Base-by-base conservation (phyloP, 306 rosid species). In the Cicer judaicum region DNA sequence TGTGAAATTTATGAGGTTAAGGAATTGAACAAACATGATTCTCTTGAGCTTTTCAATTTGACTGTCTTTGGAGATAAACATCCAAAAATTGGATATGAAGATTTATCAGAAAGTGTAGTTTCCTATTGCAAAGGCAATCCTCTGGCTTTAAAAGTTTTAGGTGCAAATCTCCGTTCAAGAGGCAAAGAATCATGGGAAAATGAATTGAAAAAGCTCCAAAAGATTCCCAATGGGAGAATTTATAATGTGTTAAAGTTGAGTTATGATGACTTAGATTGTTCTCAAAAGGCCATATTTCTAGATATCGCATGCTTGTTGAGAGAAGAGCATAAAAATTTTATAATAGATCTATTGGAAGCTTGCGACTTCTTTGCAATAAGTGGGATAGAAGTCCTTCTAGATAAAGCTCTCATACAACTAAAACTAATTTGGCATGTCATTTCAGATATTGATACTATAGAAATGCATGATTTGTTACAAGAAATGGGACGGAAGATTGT, bases 401-500 rank as follows among this genome's bases (percentile, higher is more conserved):
- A 76, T 1, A 79, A 75, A 29, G 50, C 72, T 24, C 71, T 85
- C 1, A 36, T 85, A 54, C 61, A 54, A 8, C 34, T 54, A 54
- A 54, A 54, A 18, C 61, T 9, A 54, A 54, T 18, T 8, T 18
- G 61, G 61, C 6, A 7, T 4, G 36, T 0, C 10, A 16, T 7
- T 9, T 53, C 29, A 11, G 29, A 53, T 15, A 10, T 16, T 15
- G 24, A 53, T 53, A 5, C 8, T 15, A 15, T 53, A 40, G 24
- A 61, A 64, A 79, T 81, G 85, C 77, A 70, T 59, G 79, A 74
- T 10, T 19, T 77, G 56, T 6, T 77, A 15, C 77, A 73, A 13
- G n/a, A 68, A 29, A 44, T 73, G 74, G 84, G 68, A 7, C 6
- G 15, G 40, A 36, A 34, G 2, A 75, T 79, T 12, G 76, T 83